Evolutionary conservation across 2,329 filamentous ascomycete genomes (phyloP), one percentile per base, ranked within the genome.

Genomic region (Pseudogymnoascus sp.): DNA sequence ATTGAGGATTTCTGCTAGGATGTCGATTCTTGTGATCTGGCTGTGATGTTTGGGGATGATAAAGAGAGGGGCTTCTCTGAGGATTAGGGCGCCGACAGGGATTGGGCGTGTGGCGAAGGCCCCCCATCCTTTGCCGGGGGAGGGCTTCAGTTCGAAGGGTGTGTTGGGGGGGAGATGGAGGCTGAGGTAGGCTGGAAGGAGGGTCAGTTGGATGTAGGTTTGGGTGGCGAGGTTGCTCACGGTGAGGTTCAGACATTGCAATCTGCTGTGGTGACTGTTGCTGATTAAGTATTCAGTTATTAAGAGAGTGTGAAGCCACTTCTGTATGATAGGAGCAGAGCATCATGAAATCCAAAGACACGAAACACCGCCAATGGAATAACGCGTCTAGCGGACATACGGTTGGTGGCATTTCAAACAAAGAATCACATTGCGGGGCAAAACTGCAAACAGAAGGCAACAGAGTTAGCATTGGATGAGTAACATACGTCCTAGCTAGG

Each of bases 401-500:
- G 6, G 19, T 10, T 19, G n/a, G 39, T 41, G n/a, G n/a, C 41
- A 41, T 41, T 41, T 2, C 41, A 45, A 21, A 21, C 41, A 45
- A 45, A 45, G 8, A 45, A 45, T 45, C 16, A 41, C 41, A 45
- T 45, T 45, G 16, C 13, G 16, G 41, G 41, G 1, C 3, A 7
- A 21, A 21, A 45, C 7, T 21, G 16, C 41, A 45, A 45, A 45
- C 41, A 45, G 16, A 39, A 45, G 16, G 21, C 41, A 11, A 4
- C 1, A 45, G 16, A 45, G 16, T 25, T 25, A 5, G 63, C 60
- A 14, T 69, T 66, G 2, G 67, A 67, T 1, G 67, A 69, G 63
- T 69, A 67, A 41, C 68, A 69, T 13, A 69, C 13, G 41, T 67
- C 66, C 16, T 61, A 54, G 21, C 67, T 66, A 10, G 67, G 68